Evolutionary conservation across 805 yeast species (phyloP), one percentile per base, ranked within the genome.

Genomic region (Hanseniaspora clermontiae): DNA sequence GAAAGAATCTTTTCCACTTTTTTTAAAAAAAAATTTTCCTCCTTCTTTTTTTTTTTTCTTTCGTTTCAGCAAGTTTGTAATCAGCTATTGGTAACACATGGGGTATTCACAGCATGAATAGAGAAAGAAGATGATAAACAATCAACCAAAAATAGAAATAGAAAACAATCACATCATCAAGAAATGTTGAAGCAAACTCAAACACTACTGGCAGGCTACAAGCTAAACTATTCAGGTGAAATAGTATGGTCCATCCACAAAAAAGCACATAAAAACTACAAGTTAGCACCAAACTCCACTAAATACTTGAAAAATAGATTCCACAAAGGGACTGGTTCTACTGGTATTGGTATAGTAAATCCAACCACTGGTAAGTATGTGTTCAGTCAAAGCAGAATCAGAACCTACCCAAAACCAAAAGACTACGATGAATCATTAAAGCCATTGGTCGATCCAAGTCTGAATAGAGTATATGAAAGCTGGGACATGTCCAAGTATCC

Each of bases 301-400:
- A 93, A 93, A 65, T 88, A 87, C 67, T 97, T 98, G 65, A 91
- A 93, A 72, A 89, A 90, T 74, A 83, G 86, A 63, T 86, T 77
- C 72, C 93, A 93, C 73, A 93, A 93, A 70, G 99, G 99, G 74
- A 93, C 97, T 24, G 80, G 97, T 58, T 87, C 98, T 5, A 79
- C 95, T 3, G 97, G 97, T 69, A 80, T 88, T 60, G 99, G 99
- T 67, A 76, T 74, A 54, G 40, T 53, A 5, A 20, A 19, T 32
- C 84, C 93, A 55, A 74, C 76, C 38, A 77, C 75, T 59, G 97
- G 95, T 55, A 77, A 79, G 24, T 93, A 88, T 69, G 73, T 79
- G 7, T 78, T 93, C 59, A 78, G 87, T 71, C 91, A 95, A 87
- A 70, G 71, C 47, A 88, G 83, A 66, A 97, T 91, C 34, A 78